These are phyloP conservation scores for Tuber magnatum DNA, from an alignment of 495 filamentous ascomycete genomes.

Conservation along the genomic window DNA sequence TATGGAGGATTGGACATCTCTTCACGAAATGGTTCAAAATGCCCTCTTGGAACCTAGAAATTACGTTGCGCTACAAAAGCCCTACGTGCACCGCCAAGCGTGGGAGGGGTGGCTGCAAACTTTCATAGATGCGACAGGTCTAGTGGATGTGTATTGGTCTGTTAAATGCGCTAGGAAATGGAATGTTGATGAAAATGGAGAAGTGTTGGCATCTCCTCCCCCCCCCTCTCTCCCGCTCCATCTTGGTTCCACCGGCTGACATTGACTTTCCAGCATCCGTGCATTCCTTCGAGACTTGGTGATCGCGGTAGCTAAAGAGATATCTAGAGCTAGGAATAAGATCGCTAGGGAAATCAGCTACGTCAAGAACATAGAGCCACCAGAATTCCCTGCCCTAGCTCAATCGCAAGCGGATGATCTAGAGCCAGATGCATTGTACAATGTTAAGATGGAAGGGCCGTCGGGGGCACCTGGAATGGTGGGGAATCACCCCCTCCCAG, in stretches of 20 bases:
- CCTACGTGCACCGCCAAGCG: neutral
- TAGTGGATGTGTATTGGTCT: neutral
- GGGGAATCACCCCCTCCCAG: neutral
- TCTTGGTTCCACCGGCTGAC: neutral
- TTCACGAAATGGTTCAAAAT: neutral
- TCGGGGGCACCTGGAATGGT: neutral
- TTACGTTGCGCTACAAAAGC: neutral
- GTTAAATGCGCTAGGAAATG: neutral
- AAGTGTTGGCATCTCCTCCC: neutral
- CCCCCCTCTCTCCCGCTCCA: neutral
- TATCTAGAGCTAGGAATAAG: neutral
- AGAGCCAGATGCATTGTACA: neutral
- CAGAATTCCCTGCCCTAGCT: neutral
- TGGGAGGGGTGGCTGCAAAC: neutral
- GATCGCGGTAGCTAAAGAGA: neutral
- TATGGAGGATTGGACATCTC: neutral
- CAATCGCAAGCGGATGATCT: neutral
- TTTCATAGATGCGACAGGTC: neutral
- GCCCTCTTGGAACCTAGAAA: neutral
- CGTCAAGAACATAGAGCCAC: neutral
- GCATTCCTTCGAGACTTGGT: neutral
- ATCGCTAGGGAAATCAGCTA: neutral
- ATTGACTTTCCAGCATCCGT: neutral
- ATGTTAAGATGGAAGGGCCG: neutral
- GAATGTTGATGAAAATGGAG: neutral